A percentile compares a stretch with the other conserved stretches of the same genome.
phyloP scores from a whole-genome alignment of 1,284 basidiomycete species.

The Cystobasidium sp. region DNA sequence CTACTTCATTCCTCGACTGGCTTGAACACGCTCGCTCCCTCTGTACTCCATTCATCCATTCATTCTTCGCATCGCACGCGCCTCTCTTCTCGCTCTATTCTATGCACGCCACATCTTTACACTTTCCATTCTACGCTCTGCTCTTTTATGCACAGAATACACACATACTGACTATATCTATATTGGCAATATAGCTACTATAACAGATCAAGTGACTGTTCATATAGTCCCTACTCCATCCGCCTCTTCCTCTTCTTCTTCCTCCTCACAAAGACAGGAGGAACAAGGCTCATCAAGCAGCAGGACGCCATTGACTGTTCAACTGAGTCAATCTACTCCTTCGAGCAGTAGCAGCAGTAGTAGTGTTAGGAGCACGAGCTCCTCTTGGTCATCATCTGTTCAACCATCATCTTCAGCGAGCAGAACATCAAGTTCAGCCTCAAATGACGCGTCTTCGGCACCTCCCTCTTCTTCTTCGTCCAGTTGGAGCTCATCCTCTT shows the following conservation, averaged over 20 bases:
- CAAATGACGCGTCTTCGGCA: not conserved
- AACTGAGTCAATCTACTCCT: too few species aligned
- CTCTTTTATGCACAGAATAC: not conserved
- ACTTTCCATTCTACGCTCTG: not conserved
- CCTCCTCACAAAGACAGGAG: not conserved
- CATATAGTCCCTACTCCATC: constrained; percentile 6
- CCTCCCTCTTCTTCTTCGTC: not conserved
- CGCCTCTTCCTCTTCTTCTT: not conserved
- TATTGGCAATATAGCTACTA: not conserved
- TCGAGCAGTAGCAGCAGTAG: not conserved
- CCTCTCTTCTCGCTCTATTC: not conserved
- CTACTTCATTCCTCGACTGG: not conserved
- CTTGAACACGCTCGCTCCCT: not conserved
- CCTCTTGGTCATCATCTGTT: too few species aligned
- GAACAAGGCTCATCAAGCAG: not conserved
- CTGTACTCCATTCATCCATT: too few species aligned
- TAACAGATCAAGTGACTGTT: constrained; percentile 6
- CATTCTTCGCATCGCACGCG: too few species aligned
- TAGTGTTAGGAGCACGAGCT: not conserved
- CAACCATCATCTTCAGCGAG: not conserved
- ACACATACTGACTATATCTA: not conserved
- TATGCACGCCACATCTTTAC: not conserved
- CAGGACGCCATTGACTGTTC: constrained; percentile 9
- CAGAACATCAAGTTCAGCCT: not conserved
- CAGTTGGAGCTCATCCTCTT: too few species aligned